Evolutionary conservation across 2,329 filamentous ascomycete species (phyloP), one percentile per base, ranked within the genome.

Genomic region (Paradendryphiella salina): DNA sequence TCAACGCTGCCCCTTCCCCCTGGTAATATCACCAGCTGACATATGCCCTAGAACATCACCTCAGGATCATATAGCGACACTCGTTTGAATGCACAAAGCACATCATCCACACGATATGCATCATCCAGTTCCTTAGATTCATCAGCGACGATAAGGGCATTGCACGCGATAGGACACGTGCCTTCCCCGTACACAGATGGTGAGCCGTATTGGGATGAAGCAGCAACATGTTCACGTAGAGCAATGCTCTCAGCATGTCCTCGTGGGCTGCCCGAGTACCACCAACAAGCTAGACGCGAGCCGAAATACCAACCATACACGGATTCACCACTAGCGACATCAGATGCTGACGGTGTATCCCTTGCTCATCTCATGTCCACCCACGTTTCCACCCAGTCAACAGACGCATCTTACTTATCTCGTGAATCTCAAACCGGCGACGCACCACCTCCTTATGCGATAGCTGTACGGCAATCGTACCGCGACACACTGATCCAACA

Each of bases 381-480:
- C 15, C 44, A 48, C 14, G 52, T 60, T n/a, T 51, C 33, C 45
- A 29, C 21, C 14, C 23, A 52, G 21, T 31, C 36, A 10, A 36
- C 34, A 3, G 38, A 48, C 13, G 10, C 23, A 5, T 35, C 13
- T 10, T n/a, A 20, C 17, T 21, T 14, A 15, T n/a, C 41, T 11
- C 7, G 18, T 11, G 20, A 34, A 13, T 41, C 35, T 4, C 66
- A 65, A 28, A 58, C 65, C 0, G 56, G 56, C 32, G 65, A 67
- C 46, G 63, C 65, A 23, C 67, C 67, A 0, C 67, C 67, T 0
- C 52, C 65, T 7, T 70, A 70, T 46, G 41, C 58, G 5, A 50
- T 62, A 13, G 65, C 58, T 13, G 59, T 71, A 5, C 54, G 59
- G 13, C 59, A 66, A 33, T 58, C 64, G 0, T 65, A 64, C 47